Evolutionary conservation across 75 land plant genomes (phyloP), one percentile per base, ranked within the genome.

Genomic region (Selaginella moellendorffii): DNA sequence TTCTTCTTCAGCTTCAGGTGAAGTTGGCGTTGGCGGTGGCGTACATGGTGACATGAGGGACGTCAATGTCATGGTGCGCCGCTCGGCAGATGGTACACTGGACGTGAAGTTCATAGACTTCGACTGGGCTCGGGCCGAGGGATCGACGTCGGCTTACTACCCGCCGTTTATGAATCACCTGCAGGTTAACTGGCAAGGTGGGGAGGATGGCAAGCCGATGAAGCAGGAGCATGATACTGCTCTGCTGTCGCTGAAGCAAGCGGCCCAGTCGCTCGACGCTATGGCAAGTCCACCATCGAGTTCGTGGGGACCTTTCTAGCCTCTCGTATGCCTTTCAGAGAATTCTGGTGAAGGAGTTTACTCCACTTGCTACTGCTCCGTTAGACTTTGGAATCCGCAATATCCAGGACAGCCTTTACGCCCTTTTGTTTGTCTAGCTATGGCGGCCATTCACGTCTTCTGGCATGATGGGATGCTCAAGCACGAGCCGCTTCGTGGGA

Each of bases 391-490:
- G n/a, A n/a, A n/a, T n/a, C n/a, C n/a, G n/a, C n/a, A n/a, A n/a
- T n/a, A n/a, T n/a, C n/a, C n/a, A n/a, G n/a, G n/a, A n/a, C n/a
- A n/a, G n/a, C n/a, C n/a, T n/a, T n/a, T n/a, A n/a, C n/a, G n/a
- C n/a, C n/a, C n/a, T n/a, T n/a, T n/a, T n/a, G n/a, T n/a, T n/a
- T n/a, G n/a, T n/a, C n/a, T n/a, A n/a, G n/a, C n/a, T n/a, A n/a
- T n/a, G n/a, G n/a, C n/a, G n/a, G n/a, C n/a, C n/a, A n/a, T n/a
- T n/a, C n/a, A 86, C 67, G 86, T 86, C 21, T 89, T 86, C 66
- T 89, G 81, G 83, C 66, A 83, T 64, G 78, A 81, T 21, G 90
- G 79, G 27, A 86, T 86, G 90, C 82, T 89, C 53, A 36, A 24
- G 8, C 96, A 89, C 64, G 72, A 83, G 66, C 27, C 76, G 25